These are phyloP conservation scores for Picea glauca DNA, from an alignment of 75 land plant genomes.

Conservation along the genomic window DNA sequence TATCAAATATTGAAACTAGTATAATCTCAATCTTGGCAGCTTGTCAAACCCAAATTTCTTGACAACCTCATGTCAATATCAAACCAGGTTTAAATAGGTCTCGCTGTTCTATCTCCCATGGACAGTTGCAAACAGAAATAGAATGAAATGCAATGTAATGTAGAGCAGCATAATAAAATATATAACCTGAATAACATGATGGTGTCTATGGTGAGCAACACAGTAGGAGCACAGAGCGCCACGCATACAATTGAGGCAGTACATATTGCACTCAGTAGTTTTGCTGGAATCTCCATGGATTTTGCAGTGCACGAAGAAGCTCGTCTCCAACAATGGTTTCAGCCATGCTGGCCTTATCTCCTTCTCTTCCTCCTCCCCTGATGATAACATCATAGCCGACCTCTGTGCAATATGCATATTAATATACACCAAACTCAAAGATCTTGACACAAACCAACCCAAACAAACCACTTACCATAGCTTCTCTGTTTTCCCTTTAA, in stretches of 20 bases:
- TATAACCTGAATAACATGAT: slow-evolving; percentile 58
- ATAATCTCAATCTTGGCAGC: no score
- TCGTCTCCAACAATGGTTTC: slow-evolving; percentile 42
- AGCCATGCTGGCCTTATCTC: slow-evolving; percentile 51
- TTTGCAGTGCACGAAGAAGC: slow-evolving; percentile 58
- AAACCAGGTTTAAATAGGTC: not conserved
- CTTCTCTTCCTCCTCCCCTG: no score
- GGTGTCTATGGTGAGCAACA: slow-evolving; percentile 43
- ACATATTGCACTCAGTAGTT: slow-evolving; percentile 63
- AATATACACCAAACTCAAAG: no score
- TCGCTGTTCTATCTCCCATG: not conserved
- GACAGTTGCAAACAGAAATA: not conserved
- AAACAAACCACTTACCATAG: no score
- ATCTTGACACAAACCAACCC: no score
- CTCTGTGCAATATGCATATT: no score
- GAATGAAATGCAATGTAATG: not conserved
- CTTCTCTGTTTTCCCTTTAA: no score
- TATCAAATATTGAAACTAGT: no score
- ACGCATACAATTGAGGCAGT: slow-evolving; percentile 60
- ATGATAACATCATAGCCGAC: no score
- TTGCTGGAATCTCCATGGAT: slow-evolving; percentile 48
- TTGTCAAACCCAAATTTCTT: not conserved
- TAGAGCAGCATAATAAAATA: not conserved
- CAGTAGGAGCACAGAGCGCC: slow-evolving; percentile 61
- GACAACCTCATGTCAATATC: not conserved